A percentile compares a stretch with the other conserved stretches of the same genome.
Conservation (phyloP, 495 filamentous ascomycete species). For the Pyrenula aspistea region DNA sequence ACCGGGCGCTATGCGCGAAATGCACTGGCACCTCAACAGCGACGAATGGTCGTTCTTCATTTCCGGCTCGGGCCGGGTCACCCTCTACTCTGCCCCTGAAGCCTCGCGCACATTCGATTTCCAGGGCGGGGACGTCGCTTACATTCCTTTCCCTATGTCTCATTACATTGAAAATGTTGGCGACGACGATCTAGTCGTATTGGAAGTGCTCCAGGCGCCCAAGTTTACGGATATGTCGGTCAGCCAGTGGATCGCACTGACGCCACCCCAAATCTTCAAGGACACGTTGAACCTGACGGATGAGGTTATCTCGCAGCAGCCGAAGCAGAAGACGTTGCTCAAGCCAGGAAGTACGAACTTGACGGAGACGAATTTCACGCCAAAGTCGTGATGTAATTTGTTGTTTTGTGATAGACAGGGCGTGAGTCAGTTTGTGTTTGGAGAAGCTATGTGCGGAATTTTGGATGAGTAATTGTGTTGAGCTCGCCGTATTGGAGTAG, state of each 20-base stretch:
- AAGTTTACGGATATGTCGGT: slow-evolving; percentile 47
- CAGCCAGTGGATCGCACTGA: slow-evolving; percentile 53
- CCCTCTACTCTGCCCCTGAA: slow-evolving; percentile 46
- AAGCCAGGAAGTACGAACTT: slow-evolving; percentile 24
- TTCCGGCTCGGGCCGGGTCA: slow-evolving; percentile 51
- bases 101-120: slow-evolving; percentile 63
- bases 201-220: slow-evolving; percentile 58
- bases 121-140: slow-evolving; percentile 58
- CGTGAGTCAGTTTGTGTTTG: too few relatives aligned
- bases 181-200: slow-evolving; percentile 51
- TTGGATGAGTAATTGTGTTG: background rate
- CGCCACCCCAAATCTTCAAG: slow-evolving; percentile 48
- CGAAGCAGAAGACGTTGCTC: slow-evolving; percentile 51
- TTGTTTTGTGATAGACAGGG: too few relatives aligned
- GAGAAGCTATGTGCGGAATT: too few relatives aligned
- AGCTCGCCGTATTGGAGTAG: background rate
- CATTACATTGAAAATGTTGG: slow-evolving; percentile 71
- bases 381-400: background rate
- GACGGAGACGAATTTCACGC: background rate
- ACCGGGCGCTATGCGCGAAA: slow-evolving; percentile 63
- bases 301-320: slow-evolving; percentile 36
- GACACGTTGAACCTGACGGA: slow-evolving; percentile 50
- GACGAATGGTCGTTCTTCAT: slow-evolving; percentile 77
- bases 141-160: slow-evolving; percentile 50
- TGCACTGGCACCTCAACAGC: slow-evolving; percentile 67